Percentiles rank a stretch among this genome's conserved stretches.
Evolutionary conservation across 306 rosid genomes (phyloP).

Genomic region (Vigna hirtella): DNA sequence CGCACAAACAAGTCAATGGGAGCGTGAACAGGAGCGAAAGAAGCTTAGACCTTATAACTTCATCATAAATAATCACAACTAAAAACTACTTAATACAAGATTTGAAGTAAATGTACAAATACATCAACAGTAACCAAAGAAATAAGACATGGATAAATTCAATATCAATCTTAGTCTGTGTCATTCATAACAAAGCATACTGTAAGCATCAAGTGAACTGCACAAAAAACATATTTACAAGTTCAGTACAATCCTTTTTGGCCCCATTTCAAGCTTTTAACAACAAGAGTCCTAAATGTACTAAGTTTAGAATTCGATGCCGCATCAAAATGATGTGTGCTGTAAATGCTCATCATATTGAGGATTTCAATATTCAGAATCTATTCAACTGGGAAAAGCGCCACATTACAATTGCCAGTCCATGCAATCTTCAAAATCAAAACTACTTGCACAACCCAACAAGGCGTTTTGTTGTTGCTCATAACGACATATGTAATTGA

Average conservation of each 20-base stretch:
- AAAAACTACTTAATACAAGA: conserved; percentile 18
- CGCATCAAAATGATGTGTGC: conserved; percentile 40
- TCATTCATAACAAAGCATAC: conserved; percentile 27
- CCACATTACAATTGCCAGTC: conserved; percentile 85
- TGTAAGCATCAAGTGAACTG: conserved; percentile 36
- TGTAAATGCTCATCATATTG: conserved; percentile 42
- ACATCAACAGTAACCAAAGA: not conserved
- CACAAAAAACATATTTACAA: conserved; percentile 45
- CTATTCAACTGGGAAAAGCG: conserved; percentile 56
- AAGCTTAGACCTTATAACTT: not conserved
- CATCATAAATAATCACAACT: conserved; percentile 23
- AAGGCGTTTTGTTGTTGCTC: conserved; percentile 95
- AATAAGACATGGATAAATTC: too few relatives aligned
- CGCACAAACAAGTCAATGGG: conserved; percentile 21
- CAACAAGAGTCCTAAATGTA: conserved; percentile 51
- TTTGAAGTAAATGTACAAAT: not conserved
- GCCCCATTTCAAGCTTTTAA: conserved; percentile 40
- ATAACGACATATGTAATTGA: conserved; percentile 92
- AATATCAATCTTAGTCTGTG: conserved; percentile 20
- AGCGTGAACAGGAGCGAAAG: too few relatives aligned
- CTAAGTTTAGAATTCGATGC: conserved; percentile 54
- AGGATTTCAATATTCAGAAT: conserved; percentile 45
- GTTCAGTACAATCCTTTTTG: conserved; percentile 32
- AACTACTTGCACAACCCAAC: conserved; percentile 88
- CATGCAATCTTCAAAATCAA: conserved; percentile 89